Percentiles rank a stretch among this genome's conserved stretches.
These are phyloP conservation scores for Crotalaria pallida DNA, from an alignment of 306 rosid species.

Conservation along the genomic window DNA sequence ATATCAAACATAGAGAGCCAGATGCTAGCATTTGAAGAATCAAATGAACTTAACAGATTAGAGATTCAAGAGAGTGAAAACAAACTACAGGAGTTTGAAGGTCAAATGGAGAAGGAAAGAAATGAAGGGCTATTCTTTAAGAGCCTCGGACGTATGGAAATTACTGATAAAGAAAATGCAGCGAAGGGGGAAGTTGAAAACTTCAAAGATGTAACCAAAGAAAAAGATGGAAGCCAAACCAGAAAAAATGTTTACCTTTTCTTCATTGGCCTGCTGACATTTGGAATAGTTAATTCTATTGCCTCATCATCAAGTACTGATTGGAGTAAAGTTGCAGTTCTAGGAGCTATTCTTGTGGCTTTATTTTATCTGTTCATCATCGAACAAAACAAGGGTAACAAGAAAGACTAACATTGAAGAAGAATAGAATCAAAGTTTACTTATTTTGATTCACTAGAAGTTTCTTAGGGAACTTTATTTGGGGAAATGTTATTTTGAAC, in stretches of 20 bases:
- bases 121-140: conserved; percentile 81
- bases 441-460: background rate
- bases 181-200: conserved; percentile 47
- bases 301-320: conserved; percentile 45
- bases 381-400: conserved; percentile 51
- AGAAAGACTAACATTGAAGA: conserved; percentile 30
- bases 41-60: conserved; percentile 45
- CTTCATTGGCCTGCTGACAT: conserved; percentile 50
- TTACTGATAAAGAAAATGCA: conserved; percentile 31
- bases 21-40: conserved; percentile 79
- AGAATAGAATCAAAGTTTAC: conserved; percentile 30
- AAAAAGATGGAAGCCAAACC: conserved; percentile 44
- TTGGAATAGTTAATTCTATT: conserved; percentile 49
- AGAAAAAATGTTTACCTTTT: conserved; percentile 60
- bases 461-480: background rate
- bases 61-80: conserved; percentile 60
- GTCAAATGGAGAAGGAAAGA: conserved; percentile 52
- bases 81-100: conserved; percentile 52
- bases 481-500: background rate
- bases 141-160: conserved; percentile 46
- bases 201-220: conserved; percentile 36
- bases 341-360: conserved; percentile 56
- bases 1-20: conserved; percentile 67
- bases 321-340: conserved; percentile 60
- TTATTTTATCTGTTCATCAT: conserved; percentile 47